A percentile compares a stretch with the other conserved stretches of the same genome.
These are phyloP conservation scores for Saccharomyces cerevisiae DNA, from an alignment of 805 yeast species.

Conservation along the genomic window DNA sequence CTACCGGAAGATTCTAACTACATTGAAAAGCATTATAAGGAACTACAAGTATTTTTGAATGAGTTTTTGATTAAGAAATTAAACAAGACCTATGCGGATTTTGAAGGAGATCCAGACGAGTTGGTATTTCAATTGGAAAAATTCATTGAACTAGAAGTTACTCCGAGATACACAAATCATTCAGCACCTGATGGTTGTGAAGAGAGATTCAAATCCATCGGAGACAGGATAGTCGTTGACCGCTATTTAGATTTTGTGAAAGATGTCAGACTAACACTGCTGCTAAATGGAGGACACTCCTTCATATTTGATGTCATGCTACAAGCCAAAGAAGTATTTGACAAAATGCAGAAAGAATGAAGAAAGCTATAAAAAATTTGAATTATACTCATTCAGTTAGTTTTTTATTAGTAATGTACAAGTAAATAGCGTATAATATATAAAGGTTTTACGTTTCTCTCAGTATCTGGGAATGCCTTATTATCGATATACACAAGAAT, in stretches of 20 bases:
- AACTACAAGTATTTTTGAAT: constrained; percentile 24
- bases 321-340: constrained; percentile 42
- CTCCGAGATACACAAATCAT: constrained; percentile 14
- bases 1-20: constrained; percentile 47
- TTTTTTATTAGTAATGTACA: background rate
- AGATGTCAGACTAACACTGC: constrained; percentile 37
- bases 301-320: constrained; percentile 50
- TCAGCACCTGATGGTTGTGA: background rate
- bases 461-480: background rate
- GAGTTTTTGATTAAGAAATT: constrained; percentile 14
- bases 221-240: constrained; percentile 18
- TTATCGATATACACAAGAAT: too few relatives aligned
- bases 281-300: constrained; percentile 51
- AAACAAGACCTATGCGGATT: constrained; percentile 33
- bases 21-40: constrained; percentile 42
- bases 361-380: background rate
- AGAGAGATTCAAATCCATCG: constrained; percentile 7
- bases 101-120: constrained; percentile 32
- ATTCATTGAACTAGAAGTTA: constrained; percentile 30
- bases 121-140: constrained; percentile 34
- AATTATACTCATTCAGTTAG: background rate
- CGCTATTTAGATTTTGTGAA: constrained; percentile 33
- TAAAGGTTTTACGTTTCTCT: background rate
- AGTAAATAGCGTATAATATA: background rate
- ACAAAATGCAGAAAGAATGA: constrained; percentile 16